These are phyloP conservation scores for Aspergillus quadricinctus DNA, from an alignment of 2,329 filamentous ascomycete genomes.

Conservation along the genomic window DNA sequence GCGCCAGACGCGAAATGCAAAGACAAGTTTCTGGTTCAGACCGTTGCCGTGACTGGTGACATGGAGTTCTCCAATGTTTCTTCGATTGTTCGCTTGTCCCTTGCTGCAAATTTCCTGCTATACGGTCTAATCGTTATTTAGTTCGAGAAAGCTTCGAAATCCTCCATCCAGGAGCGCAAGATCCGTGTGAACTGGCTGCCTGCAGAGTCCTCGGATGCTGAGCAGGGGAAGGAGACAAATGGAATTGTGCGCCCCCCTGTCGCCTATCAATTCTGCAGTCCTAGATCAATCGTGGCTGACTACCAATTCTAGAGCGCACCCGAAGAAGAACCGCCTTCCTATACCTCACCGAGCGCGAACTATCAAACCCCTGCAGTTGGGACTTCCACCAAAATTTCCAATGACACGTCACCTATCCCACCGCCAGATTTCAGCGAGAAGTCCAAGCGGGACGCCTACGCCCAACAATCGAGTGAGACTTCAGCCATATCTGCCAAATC, in stretches of 20 bases:
- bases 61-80: slow-evolving; percentile 78
- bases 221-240: slow-evolving; percentile 26
- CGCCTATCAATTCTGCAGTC: not conserved
- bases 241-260: slow-evolving; percentile 29
- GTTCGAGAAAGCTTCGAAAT: slow-evolving; percentile 75
- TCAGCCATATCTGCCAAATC: slow-evolving; percentile 41
- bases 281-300: slow-evolving; percentile 2
- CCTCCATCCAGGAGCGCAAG: slow-evolving; percentile 83
- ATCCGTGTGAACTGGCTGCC: slow-evolving; percentile 85
- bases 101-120: slow-evolving; percentile 10
- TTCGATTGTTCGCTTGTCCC: slow-evolving; percentile 62
- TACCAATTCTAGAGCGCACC: slow-evolving; percentile 19
- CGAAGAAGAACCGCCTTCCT: slow-evolving; percentile 49
- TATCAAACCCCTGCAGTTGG: slow-evolving; percentile 44
- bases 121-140: slow-evolving; percentile 33
- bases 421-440: slow-evolving; percentile 34
- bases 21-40: slow-evolving; percentile 97
- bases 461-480: slow-evolving; percentile 32
- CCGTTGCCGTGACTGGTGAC: slow-evolving; percentile 74
- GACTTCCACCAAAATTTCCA: slow-evolving; percentile 40
- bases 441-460: slow-evolving; percentile 35
- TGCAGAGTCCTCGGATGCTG: slow-evolving; percentile 43
- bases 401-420: slow-evolving; percentile 30
- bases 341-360: slow-evolving; percentile 52
- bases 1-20: slow-evolving; percentile 81